Evolutionary conservation across 2,329 filamentous ascomycete species (phyloP).

Genomic region (Aureobasidium musti): DNA sequence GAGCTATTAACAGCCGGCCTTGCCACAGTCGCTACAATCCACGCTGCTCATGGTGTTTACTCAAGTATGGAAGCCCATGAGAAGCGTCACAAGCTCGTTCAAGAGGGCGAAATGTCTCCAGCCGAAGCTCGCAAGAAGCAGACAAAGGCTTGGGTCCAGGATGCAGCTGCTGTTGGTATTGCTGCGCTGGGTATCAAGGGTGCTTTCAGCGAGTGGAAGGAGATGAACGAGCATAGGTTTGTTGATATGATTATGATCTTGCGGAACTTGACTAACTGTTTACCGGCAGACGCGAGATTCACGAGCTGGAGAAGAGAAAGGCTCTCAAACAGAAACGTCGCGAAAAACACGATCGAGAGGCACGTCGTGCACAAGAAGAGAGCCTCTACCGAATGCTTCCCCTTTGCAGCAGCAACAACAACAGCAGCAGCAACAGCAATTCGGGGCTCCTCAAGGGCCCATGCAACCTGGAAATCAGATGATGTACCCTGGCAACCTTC

Average conservation of each 20-base stretch:
- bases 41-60: conserved; percentile 67
- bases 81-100: conserved; percentile 60
- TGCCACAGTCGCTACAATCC: conserved; percentile 68
- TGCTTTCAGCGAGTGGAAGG: conserved; percentile 67
- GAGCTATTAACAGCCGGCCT: conserved; percentile 66
- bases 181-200: conserved; percentile 68
- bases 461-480: conserved; percentile 20
- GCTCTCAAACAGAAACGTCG: conserved; percentile 37
- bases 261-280: background rate
- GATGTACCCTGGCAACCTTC: conserved; percentile 19
- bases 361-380: conserved; percentile 16
- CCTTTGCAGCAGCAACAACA: conserved; percentile 9
- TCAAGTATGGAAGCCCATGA: conserved; percentile 65
- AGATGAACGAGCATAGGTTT: conserved; percentile 63
- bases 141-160: conserved; percentile 64
- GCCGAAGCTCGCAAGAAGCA: conserved; percentile 65
- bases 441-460: background rate
- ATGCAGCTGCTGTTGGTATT: conserved; percentile 66
- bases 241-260: conserved; percentile 37
- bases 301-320: conserved; percentile 55
- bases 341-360: conserved; percentile 12
- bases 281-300: conserved; percentile 44
- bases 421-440: conserved; percentile 1
- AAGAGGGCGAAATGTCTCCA: conserved; percentile 62
- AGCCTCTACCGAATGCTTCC: conserved; percentile 18